phyloP scores from a whole-genome alignment of 192 early-diverging fungal species.

The Dispira parvispora region DNA sequence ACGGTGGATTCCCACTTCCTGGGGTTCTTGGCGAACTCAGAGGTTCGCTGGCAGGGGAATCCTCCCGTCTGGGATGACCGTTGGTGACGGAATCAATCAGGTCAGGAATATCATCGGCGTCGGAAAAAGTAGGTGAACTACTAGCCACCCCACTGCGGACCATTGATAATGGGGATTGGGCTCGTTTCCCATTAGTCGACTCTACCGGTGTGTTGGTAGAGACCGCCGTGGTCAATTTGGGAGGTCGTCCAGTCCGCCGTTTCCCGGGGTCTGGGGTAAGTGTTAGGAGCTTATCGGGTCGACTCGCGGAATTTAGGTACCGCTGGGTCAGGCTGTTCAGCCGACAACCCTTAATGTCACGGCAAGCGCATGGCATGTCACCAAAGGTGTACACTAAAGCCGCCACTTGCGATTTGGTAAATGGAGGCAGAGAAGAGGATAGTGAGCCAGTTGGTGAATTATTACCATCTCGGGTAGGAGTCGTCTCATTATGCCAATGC shows the following conservation, averaged over 20 bases:
- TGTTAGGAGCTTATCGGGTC: not conserved
- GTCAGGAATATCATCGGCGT: not conserved
- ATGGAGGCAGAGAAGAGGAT: not conserved
- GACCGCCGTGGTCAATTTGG: not conserved
- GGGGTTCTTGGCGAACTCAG: not conserved
- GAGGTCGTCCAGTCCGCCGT: slow-evolving; percentile 1
- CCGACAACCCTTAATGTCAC: not conserved
- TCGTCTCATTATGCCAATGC: slow-evolving; percentile 39
- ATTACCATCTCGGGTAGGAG: not conserved
- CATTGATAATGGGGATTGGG: no score
- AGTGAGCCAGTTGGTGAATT: not conserved
- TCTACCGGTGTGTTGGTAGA: not conserved
- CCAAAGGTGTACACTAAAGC: slow-evolving; percentile 1
- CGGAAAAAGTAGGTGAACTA: not conserved
- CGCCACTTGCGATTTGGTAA: not conserved
- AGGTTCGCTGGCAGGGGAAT: not conserved
- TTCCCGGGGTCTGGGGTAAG: not conserved
- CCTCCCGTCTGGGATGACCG: not conserved
- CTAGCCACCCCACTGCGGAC: no score
- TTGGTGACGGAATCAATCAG: not conserved
- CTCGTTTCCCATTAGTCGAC: not conserved
- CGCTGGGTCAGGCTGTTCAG: not conserved
- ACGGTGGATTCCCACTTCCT: not conserved
- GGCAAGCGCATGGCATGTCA: not conserved
- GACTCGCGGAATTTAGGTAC: not conserved